phyloP scores from a whole-genome alignment of 192 early-diverging fungal genomes.

The Jimgerdemannia lactiflua region DNA sequence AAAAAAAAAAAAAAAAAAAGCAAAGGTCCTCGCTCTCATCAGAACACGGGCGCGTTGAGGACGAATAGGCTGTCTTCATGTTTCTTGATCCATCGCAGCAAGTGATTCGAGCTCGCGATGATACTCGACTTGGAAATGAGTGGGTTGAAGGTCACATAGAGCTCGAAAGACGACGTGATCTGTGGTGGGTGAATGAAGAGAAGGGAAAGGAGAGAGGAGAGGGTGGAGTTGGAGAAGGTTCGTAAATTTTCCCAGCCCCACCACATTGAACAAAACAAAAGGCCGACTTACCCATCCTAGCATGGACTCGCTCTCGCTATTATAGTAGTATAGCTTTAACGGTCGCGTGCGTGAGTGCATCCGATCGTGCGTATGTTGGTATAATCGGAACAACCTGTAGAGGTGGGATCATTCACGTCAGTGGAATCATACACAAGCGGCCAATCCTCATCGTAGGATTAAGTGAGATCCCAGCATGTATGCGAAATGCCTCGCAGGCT shows the following conservation, averaged over 20 bases:
- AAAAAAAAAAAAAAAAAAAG: neutral
- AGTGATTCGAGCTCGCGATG: constrained; percentile 60
- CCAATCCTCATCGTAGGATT: neutral
- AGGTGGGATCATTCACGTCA: neutral
- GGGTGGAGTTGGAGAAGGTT: neutral
- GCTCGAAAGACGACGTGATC: constrained; percentile 64
- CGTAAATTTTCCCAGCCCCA: neutral
- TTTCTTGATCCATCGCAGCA: constrained; percentile 76
- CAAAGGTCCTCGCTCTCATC: constrained; percentile 8
- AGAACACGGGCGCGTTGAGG: constrained; percentile 72
- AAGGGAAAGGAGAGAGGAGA: constrained; percentile 5
- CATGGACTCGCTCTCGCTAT: constrained; percentile 48
- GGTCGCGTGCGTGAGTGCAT: constrained; percentile 52
- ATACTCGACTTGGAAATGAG: constrained; percentile 58
- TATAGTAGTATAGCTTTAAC: constrained; percentile 50
- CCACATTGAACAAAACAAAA: neutral
- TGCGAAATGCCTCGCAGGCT: neutral
- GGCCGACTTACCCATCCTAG: constrained; percentile 58
- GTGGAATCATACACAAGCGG: neutral
- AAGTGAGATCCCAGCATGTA: neutral
- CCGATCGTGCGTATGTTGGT: constrained; percentile 54
- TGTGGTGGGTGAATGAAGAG: constrained; percentile 4
- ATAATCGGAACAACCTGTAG: constrained; percentile 54
- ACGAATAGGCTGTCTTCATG: constrained; percentile 76
- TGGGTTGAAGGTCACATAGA: constrained; percentile 67